Evolutionary conservation across 371 early-diverging fungal genomes (phyloP).

Genomic region (Umbelopsis sp.): DNA sequence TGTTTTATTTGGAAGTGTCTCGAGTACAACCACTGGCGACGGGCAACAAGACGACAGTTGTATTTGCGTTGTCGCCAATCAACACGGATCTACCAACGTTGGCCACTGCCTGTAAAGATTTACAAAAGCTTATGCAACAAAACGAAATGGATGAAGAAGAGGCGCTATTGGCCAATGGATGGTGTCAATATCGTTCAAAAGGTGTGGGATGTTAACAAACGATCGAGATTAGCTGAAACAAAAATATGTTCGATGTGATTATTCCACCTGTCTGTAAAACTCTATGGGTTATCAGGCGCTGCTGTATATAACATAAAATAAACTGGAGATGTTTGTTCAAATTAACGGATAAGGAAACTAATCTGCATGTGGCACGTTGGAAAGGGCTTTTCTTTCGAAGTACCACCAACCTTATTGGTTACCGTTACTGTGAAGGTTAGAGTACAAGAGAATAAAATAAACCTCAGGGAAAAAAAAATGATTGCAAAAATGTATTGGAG

Average conservation of each 20-base stretch:
- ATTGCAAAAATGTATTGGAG: no score
- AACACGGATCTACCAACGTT: background rate
- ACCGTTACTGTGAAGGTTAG: background rate
- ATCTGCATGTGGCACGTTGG: slow-evolving; percentile 14
- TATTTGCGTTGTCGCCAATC: background rate
- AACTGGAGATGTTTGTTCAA: background rate
- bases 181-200: background rate
- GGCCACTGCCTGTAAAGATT: background rate
- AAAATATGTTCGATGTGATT: background rate
- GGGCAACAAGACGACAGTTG: background rate
- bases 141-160: background rate
- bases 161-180: slow-evolving; percentile 1
- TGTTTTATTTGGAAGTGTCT: background rate
- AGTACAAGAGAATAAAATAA: background rate
- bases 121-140: slow-evolving; percentile 3
- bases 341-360: background rate
- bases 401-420: background rate
- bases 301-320: background rate
- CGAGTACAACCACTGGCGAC: slow-evolving; percentile 7
- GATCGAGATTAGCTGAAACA: background rate
- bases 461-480: background rate
- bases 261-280: background rate
- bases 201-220: background rate
- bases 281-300: background rate
- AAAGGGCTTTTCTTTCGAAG: background rate